Evolutionary conservation across 192 early-diverging fungal species (phyloP).

Genomic region (Coemansia sp.): DNA sequence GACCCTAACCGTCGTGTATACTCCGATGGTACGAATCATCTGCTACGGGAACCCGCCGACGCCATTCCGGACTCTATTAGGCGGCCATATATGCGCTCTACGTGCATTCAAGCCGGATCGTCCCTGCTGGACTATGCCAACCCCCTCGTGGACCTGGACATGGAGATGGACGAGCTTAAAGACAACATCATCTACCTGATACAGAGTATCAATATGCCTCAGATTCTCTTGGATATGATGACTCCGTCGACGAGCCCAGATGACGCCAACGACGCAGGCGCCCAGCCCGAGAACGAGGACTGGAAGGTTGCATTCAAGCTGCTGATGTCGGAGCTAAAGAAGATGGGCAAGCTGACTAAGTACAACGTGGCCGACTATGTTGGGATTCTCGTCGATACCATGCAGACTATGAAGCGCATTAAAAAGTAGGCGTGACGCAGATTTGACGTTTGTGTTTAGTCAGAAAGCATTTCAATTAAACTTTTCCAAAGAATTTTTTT

Average conservation of each 20-base stretch:
- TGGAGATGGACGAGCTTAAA: constrained; percentile 39
- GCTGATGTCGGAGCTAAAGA: constrained; percentile 32
- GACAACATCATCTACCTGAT: constrained; percentile 37
- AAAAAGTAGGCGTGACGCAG: neutral
- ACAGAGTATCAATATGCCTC: constrained; percentile 38
- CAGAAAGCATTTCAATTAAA: neutral
- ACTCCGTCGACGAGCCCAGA: neutral
- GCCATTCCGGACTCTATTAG: neutral
- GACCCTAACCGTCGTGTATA: neutral
- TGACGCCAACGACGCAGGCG: neutral
- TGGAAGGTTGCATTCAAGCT: constrained; percentile 11
- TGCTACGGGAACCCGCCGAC: neutral
- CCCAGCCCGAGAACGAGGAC: neutral
- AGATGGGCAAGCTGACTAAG: constrained; percentile 34
- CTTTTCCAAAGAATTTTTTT: neutral
- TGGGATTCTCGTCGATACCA: constrained; percentile 30
- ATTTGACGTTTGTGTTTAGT: neutral
- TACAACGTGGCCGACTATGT: constrained; percentile 44
- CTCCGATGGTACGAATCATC: neutral
- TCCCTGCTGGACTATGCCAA: constrained; percentile 7
- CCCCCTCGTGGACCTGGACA: neutral
- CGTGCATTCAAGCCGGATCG: neutral
- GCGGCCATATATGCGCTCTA: neutral
- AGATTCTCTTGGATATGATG: constrained; percentile 33
- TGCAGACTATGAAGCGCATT: constrained; percentile 18